Conservation (phyloP, 2,329 filamentous ascomycete species). For the Cladophialophora chaetospira region DNA sequence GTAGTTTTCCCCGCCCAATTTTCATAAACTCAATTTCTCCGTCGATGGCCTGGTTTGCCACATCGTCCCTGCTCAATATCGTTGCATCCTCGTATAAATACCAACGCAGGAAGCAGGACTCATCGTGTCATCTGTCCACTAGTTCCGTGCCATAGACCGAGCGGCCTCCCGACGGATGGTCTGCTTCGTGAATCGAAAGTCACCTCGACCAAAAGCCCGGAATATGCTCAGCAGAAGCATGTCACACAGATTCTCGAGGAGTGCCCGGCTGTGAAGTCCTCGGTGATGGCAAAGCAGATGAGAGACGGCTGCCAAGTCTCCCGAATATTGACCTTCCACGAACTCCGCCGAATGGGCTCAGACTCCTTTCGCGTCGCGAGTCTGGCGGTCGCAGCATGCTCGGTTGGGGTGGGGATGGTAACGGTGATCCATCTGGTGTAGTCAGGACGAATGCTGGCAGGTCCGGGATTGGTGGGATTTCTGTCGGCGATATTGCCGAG, state of each 20-base stretch:
- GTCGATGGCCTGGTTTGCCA: no score
- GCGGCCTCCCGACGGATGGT: no score
- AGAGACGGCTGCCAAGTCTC: constrained; percentile 14
- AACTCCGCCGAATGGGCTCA: constrained; percentile 6
- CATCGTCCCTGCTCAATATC: no score
- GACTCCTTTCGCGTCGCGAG: constrained; percentile 5
- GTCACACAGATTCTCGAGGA: constrained; percentile 17
- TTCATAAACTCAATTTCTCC: no score
- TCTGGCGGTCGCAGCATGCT: neutral
- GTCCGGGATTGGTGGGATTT: constrained; percentile 13
- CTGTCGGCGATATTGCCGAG: constrained; percentile 8
- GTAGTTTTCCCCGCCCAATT: no score
- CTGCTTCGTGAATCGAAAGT: no score
- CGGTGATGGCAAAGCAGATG: constrained; percentile 15
- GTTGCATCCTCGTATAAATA: no score
- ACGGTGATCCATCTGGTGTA: neutral
- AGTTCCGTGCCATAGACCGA: no score
- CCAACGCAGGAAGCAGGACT: no score
- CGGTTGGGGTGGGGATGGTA: neutral
- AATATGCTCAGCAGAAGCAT: no score
- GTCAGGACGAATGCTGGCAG: constrained; percentile 2
- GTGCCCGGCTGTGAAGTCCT: constrained; percentile 7
- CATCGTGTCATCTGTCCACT: no score
- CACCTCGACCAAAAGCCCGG: no score
- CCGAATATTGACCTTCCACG: constrained; percentile 17